Percentiles rank a stretch among this genome's conserved stretches.
Evolutionary conservation across 2,329 filamentous ascomycete species (phyloP).

Genomic region (Mycosphaerella sp.): DNA sequence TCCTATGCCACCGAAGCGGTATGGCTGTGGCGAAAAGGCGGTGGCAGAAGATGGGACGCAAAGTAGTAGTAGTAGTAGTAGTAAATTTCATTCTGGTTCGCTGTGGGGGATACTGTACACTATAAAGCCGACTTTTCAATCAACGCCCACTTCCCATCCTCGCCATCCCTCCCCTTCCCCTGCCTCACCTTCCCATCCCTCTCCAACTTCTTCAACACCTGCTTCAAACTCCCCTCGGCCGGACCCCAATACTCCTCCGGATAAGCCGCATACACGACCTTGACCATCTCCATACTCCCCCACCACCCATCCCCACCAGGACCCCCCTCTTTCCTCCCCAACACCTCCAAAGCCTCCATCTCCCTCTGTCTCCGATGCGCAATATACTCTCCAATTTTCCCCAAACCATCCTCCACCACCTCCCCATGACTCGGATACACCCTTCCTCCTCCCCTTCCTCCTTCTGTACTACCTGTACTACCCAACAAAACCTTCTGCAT

Average conservation of each 20-base stretch:
- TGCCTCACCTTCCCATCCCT: conserved; percentile 60
- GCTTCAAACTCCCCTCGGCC: conserved; percentile 67
- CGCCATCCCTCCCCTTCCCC: conserved; percentile 23
- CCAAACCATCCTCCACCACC: conserved; percentile 64
- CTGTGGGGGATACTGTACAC: neutral
- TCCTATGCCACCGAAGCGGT: conserved; percentile 83
- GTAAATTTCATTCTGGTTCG: no score
- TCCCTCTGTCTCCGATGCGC: conserved; percentile 73
- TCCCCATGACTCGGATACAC: conserved; percentile 87
- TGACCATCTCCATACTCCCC: conserved; percentile 77
- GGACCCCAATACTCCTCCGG: conserved; percentile 67
- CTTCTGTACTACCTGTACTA: no score
- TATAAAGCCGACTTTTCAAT: conserved; percentile 21
- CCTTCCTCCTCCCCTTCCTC: conserved; percentile 27
- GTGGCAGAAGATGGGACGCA: conserved; percentile 54
- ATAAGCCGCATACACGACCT: conserved; percentile 75
- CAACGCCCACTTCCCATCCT: conserved; percentile 33
- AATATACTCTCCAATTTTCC: conserved; percentile 76
- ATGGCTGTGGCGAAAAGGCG: conserved; percentile 76
- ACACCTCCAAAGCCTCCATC: conserved; percentile 62
- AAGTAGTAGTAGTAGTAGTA: neutral
- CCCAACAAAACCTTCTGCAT: conserved; percentile 58
- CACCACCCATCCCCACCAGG: conserved; percentile 40
- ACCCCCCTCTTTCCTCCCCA: conserved; percentile 36
- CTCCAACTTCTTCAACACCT: conserved; percentile 73